Percentiles rank a stretch among this genome's conserved stretches.
phyloP scores from a whole-genome alignment of 2,329 filamentous ascomycete species.

The Penicillium sp. region DNA sequence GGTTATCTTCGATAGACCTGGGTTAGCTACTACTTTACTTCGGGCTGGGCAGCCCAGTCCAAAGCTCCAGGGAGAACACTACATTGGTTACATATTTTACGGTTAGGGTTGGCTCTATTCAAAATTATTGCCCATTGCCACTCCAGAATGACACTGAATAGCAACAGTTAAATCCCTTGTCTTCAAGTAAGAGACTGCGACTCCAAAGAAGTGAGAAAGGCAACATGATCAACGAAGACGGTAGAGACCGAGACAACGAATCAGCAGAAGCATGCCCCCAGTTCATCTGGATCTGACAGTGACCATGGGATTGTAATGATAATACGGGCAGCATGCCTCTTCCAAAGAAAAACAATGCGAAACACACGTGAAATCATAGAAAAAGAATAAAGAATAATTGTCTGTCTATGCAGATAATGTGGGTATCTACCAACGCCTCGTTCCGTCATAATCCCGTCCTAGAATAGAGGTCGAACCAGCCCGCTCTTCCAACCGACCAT shows the following conservation, averaged over 20 bases:
- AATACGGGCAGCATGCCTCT: constrained; percentile 4
- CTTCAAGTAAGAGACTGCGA: constrained; percentile 13
- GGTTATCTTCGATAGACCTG: constrained; percentile 21
- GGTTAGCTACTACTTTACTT: constrained; percentile 6
- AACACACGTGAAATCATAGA: constrained; percentile 14
- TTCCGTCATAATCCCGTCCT: constrained; percentile 40
- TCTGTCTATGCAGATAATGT: constrained; percentile 33
- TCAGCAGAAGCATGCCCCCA: constrained; percentile 12
- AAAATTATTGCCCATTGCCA: not conserved
- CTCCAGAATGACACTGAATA: not conserved
- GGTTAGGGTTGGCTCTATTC: not conserved
- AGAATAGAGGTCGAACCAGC: constrained; percentile 26
- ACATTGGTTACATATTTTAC: too few species aligned
- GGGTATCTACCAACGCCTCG: constrained; percentile 46
- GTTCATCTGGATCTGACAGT: constrained; percentile 12
- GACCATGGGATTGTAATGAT: constrained; percentile 5
- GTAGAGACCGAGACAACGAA: constrained; percentile 17
- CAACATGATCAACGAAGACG: constrained; percentile 11
- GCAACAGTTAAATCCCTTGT: constrained; percentile 13
- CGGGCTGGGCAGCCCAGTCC: not conserved
- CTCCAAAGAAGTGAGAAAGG: constrained; percentile 5
- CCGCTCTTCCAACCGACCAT: constrained; percentile 25
- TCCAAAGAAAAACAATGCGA: constrained; percentile 12
- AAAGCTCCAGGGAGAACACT: too few species aligned
- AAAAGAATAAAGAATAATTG: constrained; percentile 24